phyloP scores from a whole-genome alignment of 2,329 filamentous ascomycete species.

The Scolecobasidium constrictum region DNA sequence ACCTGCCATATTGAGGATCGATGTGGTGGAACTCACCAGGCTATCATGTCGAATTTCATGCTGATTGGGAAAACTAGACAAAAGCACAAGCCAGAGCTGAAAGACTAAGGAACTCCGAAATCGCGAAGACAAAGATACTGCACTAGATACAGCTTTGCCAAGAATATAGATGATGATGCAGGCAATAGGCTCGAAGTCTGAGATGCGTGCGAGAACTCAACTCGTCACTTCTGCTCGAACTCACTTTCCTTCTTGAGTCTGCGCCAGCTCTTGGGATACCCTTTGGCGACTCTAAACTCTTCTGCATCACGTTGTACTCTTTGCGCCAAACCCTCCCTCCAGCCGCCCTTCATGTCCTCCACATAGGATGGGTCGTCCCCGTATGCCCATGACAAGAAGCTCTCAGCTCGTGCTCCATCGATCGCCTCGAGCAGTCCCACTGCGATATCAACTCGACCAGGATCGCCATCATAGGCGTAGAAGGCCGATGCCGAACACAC shows the following conservation, averaged over 20 bases:
- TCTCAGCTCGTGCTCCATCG: slow-evolving; percentile 37
- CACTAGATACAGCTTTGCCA: too few relatives aligned
- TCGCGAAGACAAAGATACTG: too few relatives aligned
- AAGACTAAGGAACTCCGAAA: too few relatives aligned
- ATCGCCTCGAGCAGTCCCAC: slow-evolving; percentile 34
- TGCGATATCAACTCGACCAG: slow-evolving; percentile 32
- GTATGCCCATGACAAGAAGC: slow-evolving; percentile 31
- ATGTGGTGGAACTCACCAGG: too few relatives aligned
- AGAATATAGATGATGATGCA: too few relatives aligned
- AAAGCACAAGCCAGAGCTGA: too few relatives aligned
- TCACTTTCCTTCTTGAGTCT: slow-evolving; percentile 13
- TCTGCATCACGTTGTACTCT: slow-evolving; percentile 24
- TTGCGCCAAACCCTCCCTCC: slow-evolving; percentile 27
- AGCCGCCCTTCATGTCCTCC: slow-evolving; percentile 28
- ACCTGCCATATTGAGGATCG: too few relatives aligned
- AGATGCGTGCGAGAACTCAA: too few relatives aligned
- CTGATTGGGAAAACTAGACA: too few relatives aligned
- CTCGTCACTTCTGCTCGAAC: not conserved
- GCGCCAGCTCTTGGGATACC: slow-evolving; percentile 24
- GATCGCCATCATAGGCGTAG: slow-evolving; percentile 29
- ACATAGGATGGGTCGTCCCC: slow-evolving; percentile 23
- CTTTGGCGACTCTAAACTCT: slow-evolving; percentile 22
- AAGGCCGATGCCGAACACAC: slow-evolving; percentile 38
- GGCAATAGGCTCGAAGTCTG: too few relatives aligned
- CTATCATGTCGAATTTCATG: too few relatives aligned